phyloP scores from a whole-genome alignment of 352 stramenopile species.

The Phytopythium delawarense region DNA sequence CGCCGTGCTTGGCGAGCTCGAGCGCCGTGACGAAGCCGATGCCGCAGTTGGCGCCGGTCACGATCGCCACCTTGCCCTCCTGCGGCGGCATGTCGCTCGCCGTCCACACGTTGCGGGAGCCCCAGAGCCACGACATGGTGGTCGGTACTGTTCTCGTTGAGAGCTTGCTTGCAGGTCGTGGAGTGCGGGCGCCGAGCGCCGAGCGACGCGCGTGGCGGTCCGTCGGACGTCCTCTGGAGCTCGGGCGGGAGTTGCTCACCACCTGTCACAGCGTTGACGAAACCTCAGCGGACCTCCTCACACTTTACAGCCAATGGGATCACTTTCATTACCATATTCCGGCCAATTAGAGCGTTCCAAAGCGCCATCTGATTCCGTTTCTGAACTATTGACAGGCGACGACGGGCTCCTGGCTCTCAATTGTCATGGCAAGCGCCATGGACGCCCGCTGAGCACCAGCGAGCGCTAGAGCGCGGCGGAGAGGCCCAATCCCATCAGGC shows the following conservation, averaged over 20 bases:
- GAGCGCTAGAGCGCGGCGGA: background rate
- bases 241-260: background rate
- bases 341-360: background rate
- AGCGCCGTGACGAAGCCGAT: conserved; percentile 78
- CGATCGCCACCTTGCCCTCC: conserved; percentile 59
- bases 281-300: background rate
- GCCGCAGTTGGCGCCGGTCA: conserved; percentile 82
- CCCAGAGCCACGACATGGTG: conserved; percentile 1
- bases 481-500: background rate
- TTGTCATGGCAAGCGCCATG: background rate
- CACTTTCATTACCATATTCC: background rate
- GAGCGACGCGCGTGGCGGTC: background rate
- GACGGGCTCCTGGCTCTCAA: too few species aligned
- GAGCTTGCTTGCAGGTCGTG: background rate
- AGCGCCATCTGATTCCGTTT: background rate
- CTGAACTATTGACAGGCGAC: conserved; percentile 1
- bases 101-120: conserved; percentile 11
- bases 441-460: background rate
- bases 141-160: background rate
- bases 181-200: background rate
- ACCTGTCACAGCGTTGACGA: background rate
- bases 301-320: background rate
- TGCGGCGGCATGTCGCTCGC: conserved; percentile 29
- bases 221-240: background rate
- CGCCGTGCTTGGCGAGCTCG: conserved; percentile 47